A percentile compares a stretch with the other conserved stretches of the same genome.
phyloP scores from a whole-genome alignment of 345 rosid species.

The Rhodamnia argentea region DNA sequence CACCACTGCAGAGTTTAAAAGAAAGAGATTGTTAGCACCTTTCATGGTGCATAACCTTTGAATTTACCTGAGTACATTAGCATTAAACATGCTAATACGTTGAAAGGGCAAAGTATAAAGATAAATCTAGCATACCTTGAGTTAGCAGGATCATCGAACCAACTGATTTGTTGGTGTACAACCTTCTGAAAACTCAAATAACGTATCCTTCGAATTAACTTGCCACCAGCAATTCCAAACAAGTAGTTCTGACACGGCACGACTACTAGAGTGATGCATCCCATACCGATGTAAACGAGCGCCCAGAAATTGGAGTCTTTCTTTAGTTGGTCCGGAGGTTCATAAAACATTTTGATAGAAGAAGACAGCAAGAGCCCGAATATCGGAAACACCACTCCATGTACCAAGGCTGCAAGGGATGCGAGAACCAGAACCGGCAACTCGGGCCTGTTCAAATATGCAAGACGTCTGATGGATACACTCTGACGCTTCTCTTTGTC shows the following conservation, averaged over 20 bases:
- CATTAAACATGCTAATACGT: neutral
- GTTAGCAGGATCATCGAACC: conserved; percentile 77
- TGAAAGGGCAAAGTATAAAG: neutral
- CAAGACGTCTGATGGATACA: conserved; percentile 52
- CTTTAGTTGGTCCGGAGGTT: conserved; percentile 23
- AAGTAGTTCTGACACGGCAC: conserved; percentile 58
- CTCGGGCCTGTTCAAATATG: conserved; percentile 68
- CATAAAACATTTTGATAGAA: conserved; percentile 55
- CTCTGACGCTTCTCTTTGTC: conserved; percentile 17
- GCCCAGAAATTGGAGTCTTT: conserved; percentile 66
- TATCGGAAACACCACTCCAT: conserved; percentile 60
- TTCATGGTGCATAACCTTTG: neutral
- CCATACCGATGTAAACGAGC: conserved; percentile 29
- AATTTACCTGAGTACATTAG: neutral
- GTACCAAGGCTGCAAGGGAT: conserved; percentile 43
- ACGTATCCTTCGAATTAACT: conserved; percentile 56
- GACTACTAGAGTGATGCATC: conserved; percentile 12
- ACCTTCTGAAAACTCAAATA: conserved; percentile 60
- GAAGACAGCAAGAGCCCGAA: conserved; percentile 67
- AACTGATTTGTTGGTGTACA: conserved; percentile 74
- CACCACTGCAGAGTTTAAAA: conserved; percentile 32
- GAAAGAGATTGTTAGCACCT: neutral
- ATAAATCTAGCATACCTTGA: conserved; percentile 30
- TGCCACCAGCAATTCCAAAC: conserved; percentile 81
- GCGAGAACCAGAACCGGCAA: conserved; percentile 44